Conservation (phyloP, 2,329 filamentous ascomycete genomes). For the Phialophora macrospora region DNA sequence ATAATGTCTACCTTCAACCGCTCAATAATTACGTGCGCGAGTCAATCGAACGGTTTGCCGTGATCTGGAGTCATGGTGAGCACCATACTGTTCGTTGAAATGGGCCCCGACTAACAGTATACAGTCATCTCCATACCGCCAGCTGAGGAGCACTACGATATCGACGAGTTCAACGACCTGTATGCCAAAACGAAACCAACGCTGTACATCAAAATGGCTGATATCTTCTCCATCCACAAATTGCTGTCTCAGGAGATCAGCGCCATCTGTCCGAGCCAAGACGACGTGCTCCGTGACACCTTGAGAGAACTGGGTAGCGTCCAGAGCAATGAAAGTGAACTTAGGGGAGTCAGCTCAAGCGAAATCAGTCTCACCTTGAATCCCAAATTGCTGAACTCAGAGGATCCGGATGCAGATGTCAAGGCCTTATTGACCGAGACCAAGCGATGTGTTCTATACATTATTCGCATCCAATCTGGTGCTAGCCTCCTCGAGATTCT, state of each 20-base stretch:
- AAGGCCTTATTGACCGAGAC: slow-evolving; percentile 98
- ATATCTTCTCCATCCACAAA: slow-evolving; percentile 95
- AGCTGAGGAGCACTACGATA: slow-evolving; percentile 91
- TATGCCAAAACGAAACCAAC: slow-evolving; percentile 96
- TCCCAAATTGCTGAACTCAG: slow-evolving; percentile 84
- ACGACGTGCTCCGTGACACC: slow-evolving; percentile 88
- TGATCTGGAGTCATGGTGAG: slow-evolving; percentile 71
- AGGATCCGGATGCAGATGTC: slow-evolving; percentile 89
- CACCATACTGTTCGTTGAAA: slow-evolving; percentile 25
- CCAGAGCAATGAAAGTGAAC: slow-evolving; percentile 93
- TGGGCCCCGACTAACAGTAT: slow-evolving; percentile 43
- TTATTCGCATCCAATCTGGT: slow-evolving; percentile 93
- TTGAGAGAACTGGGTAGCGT: slow-evolving; percentile 92
- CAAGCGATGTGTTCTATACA: slow-evolving; percentile 94
- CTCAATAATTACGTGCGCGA: slow-evolving; percentile 90
- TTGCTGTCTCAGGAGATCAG: slow-evolving; percentile 80
- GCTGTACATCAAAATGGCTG: slow-evolving; percentile 98
- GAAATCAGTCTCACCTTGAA: slow-evolving; percentile 91
- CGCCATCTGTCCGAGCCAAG: slow-evolving; percentile 75
- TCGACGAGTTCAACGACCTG: slow-evolving; percentile 97
- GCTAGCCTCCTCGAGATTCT: slow-evolving; percentile 93
- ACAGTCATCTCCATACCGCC: slow-evolving; percentile 80
- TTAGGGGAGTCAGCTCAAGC: slow-evolving; percentile 81
- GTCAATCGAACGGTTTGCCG: slow-evolving; percentile 76
- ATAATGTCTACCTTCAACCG: slow-evolving; percentile 94